phyloP scores from a whole-genome alignment of 106 monocot species.

The Cymbidium sinense region DNA sequence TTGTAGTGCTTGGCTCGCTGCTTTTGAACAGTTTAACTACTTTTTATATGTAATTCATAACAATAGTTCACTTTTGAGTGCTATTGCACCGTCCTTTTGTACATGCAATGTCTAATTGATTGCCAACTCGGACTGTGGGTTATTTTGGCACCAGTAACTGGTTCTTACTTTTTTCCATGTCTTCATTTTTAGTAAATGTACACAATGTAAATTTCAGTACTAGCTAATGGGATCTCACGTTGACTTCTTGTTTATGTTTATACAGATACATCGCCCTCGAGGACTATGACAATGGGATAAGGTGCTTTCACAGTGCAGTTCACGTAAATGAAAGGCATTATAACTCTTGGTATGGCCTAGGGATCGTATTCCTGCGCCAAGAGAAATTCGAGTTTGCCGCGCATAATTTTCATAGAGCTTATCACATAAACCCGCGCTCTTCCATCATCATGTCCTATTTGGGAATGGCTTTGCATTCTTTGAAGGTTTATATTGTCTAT shows the following conservation, averaged over 20 bases:
- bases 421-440: constrained; percentile 67
- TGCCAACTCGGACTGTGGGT: too few relatives aligned
- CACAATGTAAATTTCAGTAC: too few relatives aligned
- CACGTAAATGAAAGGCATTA: constrained; percentile 95
- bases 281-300: constrained; percentile 93
- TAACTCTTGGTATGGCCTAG: constrained; percentile 98
- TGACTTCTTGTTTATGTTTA: constrained; percentile 7
- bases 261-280: constrained; percentile 76
- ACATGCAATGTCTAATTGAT: too few relatives aligned
- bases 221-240: neutral
- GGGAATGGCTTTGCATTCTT: constrained; percentile 79
- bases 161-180: too few relatives aligned
- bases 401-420: constrained; percentile 81
- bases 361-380: constrained; percentile 82
- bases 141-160: too few relatives aligned
- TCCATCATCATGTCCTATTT: constrained; percentile 96
- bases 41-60: too few relatives aligned
- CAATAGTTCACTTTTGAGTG: too few relatives aligned
- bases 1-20: too few relatives aligned
- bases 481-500: constrained; percentile 38
- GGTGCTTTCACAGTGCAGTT: constrained; percentile 80
- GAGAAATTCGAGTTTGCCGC: constrained; percentile 97
- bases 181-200: too few relatives aligned
- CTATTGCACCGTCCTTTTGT: too few relatives aligned
- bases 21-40: too few relatives aligned